A percentile compares a stretch with the other conserved stretches of the same genome.
Conservation (phyloP, 2,329 filamentous ascomycete genomes). For the Aspergillus uvarum region DNA sequence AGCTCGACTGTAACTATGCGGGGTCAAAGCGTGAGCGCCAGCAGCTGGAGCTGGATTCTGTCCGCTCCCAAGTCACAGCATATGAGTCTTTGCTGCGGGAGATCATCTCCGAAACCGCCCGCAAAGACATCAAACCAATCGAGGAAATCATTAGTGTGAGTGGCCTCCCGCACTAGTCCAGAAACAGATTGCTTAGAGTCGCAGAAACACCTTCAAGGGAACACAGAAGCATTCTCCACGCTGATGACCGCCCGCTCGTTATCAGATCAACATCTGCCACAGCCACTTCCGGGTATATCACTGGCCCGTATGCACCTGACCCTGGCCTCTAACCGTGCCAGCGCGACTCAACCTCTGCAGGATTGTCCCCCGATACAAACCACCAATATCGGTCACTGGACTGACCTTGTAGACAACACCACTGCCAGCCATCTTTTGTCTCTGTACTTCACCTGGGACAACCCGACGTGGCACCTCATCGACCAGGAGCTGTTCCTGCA, state of each 20-base stretch:
- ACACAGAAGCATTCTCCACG: slow-evolving; percentile 15
- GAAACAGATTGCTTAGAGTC: neutral
- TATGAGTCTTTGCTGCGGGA: slow-evolving; percentile 20
- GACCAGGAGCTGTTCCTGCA: slow-evolving; percentile 21
- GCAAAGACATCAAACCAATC: slow-evolving; percentile 4
- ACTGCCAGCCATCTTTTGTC: slow-evolving; percentile 25
- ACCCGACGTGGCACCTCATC: slow-evolving; percentile 26
- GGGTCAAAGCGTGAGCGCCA: slow-evolving; percentile 20
- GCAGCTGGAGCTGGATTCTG: slow-evolving; percentile 10
- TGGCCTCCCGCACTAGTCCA: neutral
- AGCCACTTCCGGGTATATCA: slow-evolving; percentile 15
- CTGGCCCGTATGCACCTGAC: slow-evolving; percentile 18
- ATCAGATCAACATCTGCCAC: slow-evolving; percentile 7
- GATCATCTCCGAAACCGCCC: slow-evolving; percentile 12
- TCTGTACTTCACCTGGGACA: slow-evolving; percentile 28
- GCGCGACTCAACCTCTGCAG: slow-evolving; percentile 2
- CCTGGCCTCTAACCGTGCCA: slow-evolving; percentile 9
- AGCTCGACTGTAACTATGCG: slow-evolving; percentile 14
- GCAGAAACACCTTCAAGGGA: slow-evolving; percentile 15
- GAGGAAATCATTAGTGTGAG: slow-evolving; percentile 17
- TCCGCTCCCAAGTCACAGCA: slow-evolving; percentile 4
- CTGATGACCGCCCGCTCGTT: slow-evolving; percentile 13
- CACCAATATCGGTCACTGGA: slow-evolving; percentile 22
- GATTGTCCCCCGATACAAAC: slow-evolving; percentile 15
- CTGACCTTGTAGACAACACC: slow-evolving; percentile 21